These are phyloP conservation scores for Pisolithus thermaeus DNA, from an alignment of 1,284 basidiomycete species.

Conservation along the genomic window DNA sequence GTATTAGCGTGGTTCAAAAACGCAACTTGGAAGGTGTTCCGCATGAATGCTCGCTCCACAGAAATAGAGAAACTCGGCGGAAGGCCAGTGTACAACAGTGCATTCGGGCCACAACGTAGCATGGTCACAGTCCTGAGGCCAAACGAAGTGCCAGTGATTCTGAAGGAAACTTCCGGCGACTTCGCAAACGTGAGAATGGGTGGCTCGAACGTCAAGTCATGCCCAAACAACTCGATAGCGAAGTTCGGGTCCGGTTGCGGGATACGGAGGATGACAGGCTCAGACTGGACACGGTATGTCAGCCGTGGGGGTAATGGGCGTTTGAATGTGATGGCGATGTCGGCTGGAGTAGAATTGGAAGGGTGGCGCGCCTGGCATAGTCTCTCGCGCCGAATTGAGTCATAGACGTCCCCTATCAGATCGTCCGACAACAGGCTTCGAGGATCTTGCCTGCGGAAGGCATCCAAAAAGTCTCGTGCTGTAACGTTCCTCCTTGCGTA, in stretches of 20 bases:
- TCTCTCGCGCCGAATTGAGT: conserved; percentile 65
- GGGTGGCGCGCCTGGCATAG: conserved; percentile 67
- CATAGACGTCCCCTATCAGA: conserved; percentile 69
- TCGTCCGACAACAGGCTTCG: conserved; percentile 67
- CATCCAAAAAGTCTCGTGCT: conserved; percentile 70
- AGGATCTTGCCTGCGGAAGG: conserved; percentile 72
- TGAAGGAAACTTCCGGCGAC: conserved; percentile 78
- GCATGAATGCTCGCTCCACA: conserved; percentile 91
- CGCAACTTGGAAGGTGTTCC: conserved; percentile 86
- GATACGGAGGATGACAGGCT: conserved; percentile 78
- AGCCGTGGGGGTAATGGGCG: conserved; percentile 70
- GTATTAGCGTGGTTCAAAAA: conserved; percentile 67
- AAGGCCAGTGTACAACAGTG: conserved; percentile 73
- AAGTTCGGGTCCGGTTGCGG: conserved; percentile 76
- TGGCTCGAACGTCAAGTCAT: conserved; percentile 84
- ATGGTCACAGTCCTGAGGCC: conserved; percentile 79
- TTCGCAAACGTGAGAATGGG: conserved; percentile 72
- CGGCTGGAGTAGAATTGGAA: conserved; percentile 35
- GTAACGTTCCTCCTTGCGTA: conserved; percentile 62
- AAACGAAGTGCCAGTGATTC: conserved; percentile 76
- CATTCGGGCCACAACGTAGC: conserved; percentile 73
- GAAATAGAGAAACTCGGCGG: conserved; percentile 70
- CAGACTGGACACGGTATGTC: conserved; percentile 81
- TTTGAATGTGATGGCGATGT: conserved; percentile 61
- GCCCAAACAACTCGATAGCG: conserved; percentile 75